These are phyloP conservation scores for Cladosporium oxysporum DNA, from an alignment of 2,329 filamentous ascomycete species.

Conservation along the genomic window DNA sequence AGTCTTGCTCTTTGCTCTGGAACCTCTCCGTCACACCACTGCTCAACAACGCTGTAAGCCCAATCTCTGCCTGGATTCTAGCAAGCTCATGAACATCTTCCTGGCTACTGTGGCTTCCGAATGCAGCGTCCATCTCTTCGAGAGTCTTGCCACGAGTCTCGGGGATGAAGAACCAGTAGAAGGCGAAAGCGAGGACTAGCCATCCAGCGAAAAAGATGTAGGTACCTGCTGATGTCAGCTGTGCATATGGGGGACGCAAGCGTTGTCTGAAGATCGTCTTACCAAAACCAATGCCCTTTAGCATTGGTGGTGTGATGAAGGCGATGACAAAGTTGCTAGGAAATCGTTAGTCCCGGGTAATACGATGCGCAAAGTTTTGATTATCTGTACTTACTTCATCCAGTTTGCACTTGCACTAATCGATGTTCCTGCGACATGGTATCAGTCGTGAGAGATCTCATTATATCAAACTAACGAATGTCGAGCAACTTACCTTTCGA, in stretches of 20 bases:
- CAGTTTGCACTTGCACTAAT: slow-evolving; percentile 44
- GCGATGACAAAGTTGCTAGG: slow-evolving; percentile 59
- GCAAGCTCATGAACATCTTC: background rate
- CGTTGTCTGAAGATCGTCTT: background rate
- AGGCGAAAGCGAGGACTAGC: slow-evolving; percentile 40
- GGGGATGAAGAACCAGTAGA: slow-evolving; percentile 1
- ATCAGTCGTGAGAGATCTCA: background rate
- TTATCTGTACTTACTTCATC: slow-evolving; percentile 42
- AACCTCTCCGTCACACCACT: background rate
- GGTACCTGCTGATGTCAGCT: slow-evolving; percentile 38
- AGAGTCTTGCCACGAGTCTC: slow-evolving; percentile 26
- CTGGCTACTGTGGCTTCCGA: slow-evolving; percentile 11
- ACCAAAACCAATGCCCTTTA: slow-evolving; percentile 54
- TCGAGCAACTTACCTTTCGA: slow-evolving; percentile 53
- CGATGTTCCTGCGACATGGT: slow-evolving; percentile 51
- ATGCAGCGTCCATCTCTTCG: slow-evolving; percentile 30
- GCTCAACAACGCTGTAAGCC: background rate
- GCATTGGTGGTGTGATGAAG: slow-evolving; percentile 34
- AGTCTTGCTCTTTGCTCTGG: background rate
- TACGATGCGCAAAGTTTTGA: background rate
- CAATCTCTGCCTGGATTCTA: background rate
- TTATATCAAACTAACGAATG: background rate
- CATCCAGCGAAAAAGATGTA: slow-evolving; percentile 63
- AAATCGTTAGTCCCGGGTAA: background rate
- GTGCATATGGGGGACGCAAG: background rate